Base-by-base conservation (phyloP, 768 basidiomycete genomes). In the Naganishia vaughanmartiniae region DNA sequence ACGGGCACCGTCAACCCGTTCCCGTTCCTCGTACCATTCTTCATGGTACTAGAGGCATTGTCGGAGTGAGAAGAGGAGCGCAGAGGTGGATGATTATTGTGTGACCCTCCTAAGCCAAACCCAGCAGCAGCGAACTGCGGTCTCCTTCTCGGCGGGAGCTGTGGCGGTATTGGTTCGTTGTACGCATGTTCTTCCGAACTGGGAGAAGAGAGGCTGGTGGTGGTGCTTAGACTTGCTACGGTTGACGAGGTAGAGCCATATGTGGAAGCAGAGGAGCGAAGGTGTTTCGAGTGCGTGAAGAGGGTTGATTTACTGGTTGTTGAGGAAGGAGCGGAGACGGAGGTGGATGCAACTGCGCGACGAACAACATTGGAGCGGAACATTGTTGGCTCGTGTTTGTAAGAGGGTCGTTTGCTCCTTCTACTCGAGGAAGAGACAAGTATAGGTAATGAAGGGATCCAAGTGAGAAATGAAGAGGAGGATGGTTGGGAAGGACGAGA, bases 91-190 rank as follows among this genome's bases (percentile, higher is more conserved):
- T 42, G 42, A 42, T 42, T 42, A n/a, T 24, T 51, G 46, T n/a
- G 48, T 14, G 34, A 26, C 53, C 69, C 60, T 31, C 60, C 39
- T 21, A 77, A 26, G 17, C 77, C 77, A 54, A 78, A 78, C 19
- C 77, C 77, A 1, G 74, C 76, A 0, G 76, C 75, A 57, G 69
- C 70, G 60, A 76, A 78, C 19, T 70, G 72, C 17, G 77, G 77
- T 56, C 73, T 60, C 17, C 77, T 70, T 21, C 75, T 66, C 10
- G 70, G 67, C 7, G 77, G 77, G 24, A 78, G 67, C 57, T 73
- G 66, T 2, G 77, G 77, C 28, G 77, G 72, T 24, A 63, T 54
- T 1, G 76, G 76, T 30, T 63, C 60, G 5, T 42, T 63, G 36
- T 26, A 30, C 39, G 39, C 60, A 7, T n/a, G 28, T 14, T 15